phyloP scores from a whole-genome alignment of 2,329 filamentous ascomycete genomes.

The Claviceps citrina region DNA sequence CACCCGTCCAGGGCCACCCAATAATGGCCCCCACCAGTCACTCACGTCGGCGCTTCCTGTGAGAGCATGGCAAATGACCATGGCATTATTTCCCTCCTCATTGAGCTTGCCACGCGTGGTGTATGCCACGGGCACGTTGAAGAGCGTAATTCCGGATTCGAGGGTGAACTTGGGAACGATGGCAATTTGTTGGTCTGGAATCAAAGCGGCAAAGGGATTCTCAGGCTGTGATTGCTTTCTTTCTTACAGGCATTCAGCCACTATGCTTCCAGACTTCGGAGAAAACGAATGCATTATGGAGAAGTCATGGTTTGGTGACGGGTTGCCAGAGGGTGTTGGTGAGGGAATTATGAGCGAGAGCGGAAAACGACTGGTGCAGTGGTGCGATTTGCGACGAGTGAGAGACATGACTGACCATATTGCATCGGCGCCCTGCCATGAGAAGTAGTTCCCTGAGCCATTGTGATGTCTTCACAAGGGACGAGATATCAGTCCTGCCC shows the following conservation, averaged over 20 bases:
- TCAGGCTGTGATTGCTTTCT: constrained; percentile 59
- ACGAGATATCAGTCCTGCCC: not conserved
- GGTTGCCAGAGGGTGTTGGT: not conserved
- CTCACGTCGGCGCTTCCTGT: constrained; percentile 73
- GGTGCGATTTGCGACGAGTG: not conserved
- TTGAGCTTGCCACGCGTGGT: constrained; percentile 49
- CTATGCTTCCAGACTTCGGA: constrained; percentile 20
- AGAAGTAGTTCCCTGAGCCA: constrained; percentile 11
- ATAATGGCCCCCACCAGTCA: constrained; percentile 78
- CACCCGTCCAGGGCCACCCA: constrained; percentile 61
- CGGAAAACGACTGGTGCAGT: too few species aligned
- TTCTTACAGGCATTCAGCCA: constrained; percentile 52
- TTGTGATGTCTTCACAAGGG: constrained; percentile 4
- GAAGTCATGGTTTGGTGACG: not conserved
- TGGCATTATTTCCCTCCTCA: constrained; percentile 45
- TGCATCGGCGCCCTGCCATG: constrained; percentile 10
- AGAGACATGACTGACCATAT: constrained; percentile 16
- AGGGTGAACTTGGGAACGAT: constrained; percentile 81
- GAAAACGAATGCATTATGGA: not conserved
- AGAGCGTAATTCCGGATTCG: constrained; percentile 73
- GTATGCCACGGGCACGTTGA: constrained; percentile 59
- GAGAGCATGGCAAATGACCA: constrained; percentile 70
- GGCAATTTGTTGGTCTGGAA: constrained; percentile 76
- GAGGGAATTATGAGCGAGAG: not conserved
- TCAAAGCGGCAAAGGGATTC: constrained; percentile 77